Percentiles rank a stretch among this genome's conserved stretches.
Conservation (phyloP, 129 eudicot genomes). For the Helichrysum umbraculigerum region DNA sequence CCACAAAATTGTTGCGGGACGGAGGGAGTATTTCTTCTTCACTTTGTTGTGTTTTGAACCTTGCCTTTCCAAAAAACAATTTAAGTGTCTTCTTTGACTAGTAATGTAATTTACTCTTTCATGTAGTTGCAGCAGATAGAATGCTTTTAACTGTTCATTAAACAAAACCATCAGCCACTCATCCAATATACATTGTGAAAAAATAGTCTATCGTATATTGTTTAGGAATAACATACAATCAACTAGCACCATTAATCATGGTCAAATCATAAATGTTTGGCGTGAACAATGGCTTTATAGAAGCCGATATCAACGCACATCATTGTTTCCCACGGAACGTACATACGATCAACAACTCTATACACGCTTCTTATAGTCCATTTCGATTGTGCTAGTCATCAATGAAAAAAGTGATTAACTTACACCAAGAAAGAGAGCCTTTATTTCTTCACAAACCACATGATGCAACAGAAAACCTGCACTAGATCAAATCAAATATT, state of each 20-base stretch:
- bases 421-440: slow-evolving; percentile 4
- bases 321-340: neutral
- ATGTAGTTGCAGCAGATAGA: neutral
- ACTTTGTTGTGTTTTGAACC: no score
- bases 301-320: slow-evolving; percentile 6
- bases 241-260: slow-evolving; percentile 2
- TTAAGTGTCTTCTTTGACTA: no score
- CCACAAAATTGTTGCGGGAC: no score
- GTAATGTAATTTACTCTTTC: no score
- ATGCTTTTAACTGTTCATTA: neutral
- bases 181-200: neutral
- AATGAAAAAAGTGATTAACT: slow-evolving; percentile 16
- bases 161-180: neutral
- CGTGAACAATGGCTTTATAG: neutral
- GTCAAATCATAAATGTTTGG: slow-evolving; percentile 9
- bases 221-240: neutral
- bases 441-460: slow-evolving; percentile 20
- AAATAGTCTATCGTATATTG: neutral
- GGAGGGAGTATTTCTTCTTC: no score
- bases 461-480: slow-evolving; percentile 25
- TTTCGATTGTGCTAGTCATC: neutral
- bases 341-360: neutral
- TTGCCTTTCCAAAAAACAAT: no score
- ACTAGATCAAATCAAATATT: neutral
- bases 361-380: slow-evolving; percentile 24